phyloP scores from a whole-genome alignment of 805 yeast genomes.

The Yamadazyma tumulicola region DNA sequence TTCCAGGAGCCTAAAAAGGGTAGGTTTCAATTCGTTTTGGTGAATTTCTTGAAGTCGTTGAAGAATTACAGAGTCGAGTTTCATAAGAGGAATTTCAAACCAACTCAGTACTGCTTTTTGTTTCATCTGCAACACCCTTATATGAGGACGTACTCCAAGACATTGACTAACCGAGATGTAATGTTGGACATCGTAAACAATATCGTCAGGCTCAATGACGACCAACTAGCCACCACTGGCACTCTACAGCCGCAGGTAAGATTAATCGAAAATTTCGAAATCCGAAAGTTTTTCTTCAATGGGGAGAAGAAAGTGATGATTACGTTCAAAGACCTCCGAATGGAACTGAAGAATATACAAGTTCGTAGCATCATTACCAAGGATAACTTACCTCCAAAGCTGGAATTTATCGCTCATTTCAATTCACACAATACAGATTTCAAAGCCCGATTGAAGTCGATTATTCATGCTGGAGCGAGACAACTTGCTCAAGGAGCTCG shows the following conservation, averaged over 20 bases:
- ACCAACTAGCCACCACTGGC: not conserved
- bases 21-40: not conserved
- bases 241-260: not conserved
- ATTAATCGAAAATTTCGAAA: not conserved
- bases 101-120: conserved; percentile 23
- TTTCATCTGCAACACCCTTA: conserved; percentile 15
- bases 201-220: not conserved
- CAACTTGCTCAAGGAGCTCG: too few species aligned
- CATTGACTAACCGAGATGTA: conserved; percentile 2
- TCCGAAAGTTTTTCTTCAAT: not conserved
- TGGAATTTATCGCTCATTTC: not conserved
- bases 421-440: not conserved
- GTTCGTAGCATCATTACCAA: not conserved
- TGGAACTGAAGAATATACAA: not conserved
- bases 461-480: too few species aligned
- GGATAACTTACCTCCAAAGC: not conserved
- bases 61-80: conserved; percentile 1
- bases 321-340: not conserved
- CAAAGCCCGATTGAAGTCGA: not conserved
- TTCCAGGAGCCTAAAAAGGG: not conserved
- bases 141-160: conserved; percentile 10
- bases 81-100: conserved; percentile 14
- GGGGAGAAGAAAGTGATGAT: not conserved
- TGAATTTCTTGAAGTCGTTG: not conserved
- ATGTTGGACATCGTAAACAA: not conserved